A percentile compares a stretch with the other conserved stretches of the same genome.
phyloP scores from a whole-genome alignment of 768 basidiomycete genomes.

The Floccularia luteovirens region DNA sequence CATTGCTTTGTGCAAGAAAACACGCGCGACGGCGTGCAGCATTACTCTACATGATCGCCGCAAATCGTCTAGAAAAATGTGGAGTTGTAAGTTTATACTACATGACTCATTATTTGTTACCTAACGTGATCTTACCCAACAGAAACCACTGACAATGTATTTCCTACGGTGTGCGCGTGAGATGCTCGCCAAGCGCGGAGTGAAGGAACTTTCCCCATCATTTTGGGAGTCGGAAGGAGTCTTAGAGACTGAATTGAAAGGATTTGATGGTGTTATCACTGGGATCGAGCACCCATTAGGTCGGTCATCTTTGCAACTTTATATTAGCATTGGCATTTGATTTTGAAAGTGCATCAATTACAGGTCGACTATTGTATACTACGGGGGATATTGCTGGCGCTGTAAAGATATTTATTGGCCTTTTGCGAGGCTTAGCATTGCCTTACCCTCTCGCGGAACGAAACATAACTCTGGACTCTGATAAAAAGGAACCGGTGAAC shows the following conservation, averaged over 20 bases:
- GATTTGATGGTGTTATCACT: constrained; percentile 58
- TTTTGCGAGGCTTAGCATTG: constrained; percentile 41
- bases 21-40: constrained; percentile 55
- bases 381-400: constrained; percentile 80
- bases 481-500: constrained; percentile 17
- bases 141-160: constrained; percentile 86
- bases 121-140: neutral
- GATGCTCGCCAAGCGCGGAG: constrained; percentile 42
- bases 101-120: constrained; percentile 3
- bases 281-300: constrained; percentile 80
- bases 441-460: neutral
- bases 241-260: constrained; percentile 22
- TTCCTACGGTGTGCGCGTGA: constrained; percentile 68
- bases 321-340: no score
- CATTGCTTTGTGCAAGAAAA: constrained; percentile 56
- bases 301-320: constrained; percentile 19
- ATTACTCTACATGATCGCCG: constrained; percentile 73
- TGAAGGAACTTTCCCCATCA: constrained; percentile 64
- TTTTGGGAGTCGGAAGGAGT: constrained; percentile 71
- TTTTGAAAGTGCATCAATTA: no score
- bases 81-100: constrained; percentile 58
- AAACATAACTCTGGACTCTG: constrained; percentile 7
- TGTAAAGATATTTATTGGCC: constrained; percentile 66
- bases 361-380: constrained; percentile 84
- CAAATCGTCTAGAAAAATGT: constrained; percentile 73